Evolutionary conservation across 441 rosid genomes (phyloP).

Genomic region (Arabidopsis lyrata): DNA sequence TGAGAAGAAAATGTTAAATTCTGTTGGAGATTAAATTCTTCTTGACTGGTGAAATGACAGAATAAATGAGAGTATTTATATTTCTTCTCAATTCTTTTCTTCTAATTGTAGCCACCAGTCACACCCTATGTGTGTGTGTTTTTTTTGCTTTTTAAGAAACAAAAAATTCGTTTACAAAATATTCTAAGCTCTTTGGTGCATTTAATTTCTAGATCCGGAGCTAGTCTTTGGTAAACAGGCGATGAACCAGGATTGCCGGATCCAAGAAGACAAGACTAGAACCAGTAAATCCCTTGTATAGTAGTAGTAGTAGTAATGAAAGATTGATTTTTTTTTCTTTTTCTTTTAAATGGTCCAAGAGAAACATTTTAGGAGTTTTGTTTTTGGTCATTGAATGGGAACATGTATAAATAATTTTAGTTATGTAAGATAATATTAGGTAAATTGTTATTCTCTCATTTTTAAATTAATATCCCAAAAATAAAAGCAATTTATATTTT

Average conservation of each 20-base stretch:
- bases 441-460: background rate
- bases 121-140: background rate
- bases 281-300: background rate
- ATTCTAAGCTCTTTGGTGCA: slow-evolving; percentile 11
- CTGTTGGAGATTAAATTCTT: too few relatives aligned
- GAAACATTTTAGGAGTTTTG: background rate
- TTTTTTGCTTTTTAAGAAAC: background rate
- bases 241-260: background rate
- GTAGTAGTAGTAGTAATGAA: background rate
- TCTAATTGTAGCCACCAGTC: too few relatives aligned
- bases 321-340: background rate
- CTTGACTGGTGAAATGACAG: too few relatives aligned
- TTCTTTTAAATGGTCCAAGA: background rate
- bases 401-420: background rate
- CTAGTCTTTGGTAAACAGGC: slow-evolving; percentile 22
- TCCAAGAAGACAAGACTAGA: slow-evolving; percentile 7
- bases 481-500: too few relatives aligned
- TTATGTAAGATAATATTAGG: background rate
- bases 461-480: too few relatives aligned
- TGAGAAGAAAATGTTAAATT: too few relatives aligned
- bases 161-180: background rate
- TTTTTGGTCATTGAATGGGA: background rate
- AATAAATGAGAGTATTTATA: too few relatives aligned
- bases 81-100: too few relatives aligned
- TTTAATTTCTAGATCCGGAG: slow-evolving; percentile 24